Base-by-base conservation (phyloP, 306 rosid genomes). In the Pachyrhizus erosus region DNA sequence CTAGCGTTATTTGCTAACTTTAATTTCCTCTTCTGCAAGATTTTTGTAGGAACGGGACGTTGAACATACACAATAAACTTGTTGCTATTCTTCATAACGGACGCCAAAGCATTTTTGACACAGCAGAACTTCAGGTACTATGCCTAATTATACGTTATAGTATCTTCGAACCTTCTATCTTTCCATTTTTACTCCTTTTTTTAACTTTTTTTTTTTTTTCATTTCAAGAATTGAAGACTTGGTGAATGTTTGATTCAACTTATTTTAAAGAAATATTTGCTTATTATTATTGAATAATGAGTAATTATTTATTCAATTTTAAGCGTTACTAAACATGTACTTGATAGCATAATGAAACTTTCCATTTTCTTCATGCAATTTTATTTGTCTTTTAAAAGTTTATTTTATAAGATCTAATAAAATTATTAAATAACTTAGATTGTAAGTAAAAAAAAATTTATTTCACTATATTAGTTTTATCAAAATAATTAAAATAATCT, bases 21-120 rank as follows among this genome's bases (percentile, higher is more conserved):
- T 37, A 1, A 1, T 23, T 14, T 61, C 11, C 4, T 27, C n/a
- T 65, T 9, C 43, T 37, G 49, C 49, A 69, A 20, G 5, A 69
- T 40, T 21, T 67, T 69, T 69, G 74, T 21, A 69, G 74, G 74
- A 69, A 69, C 42, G 54, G 24, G n/a, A 69, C 33, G 12, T 69
- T 69, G 54, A 69, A 69, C 12, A 12, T 69, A 21, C 74, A 40
- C 54, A 21, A 42, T 40, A 69, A 21, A 21, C 74, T 64, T 64
- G 43, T 18, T 2, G 70, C 70, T 31, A 15, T 64, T 29, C 70
- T 69, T 40, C 52, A 40, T 2, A 20, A 40, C 6, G 34, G 33
- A 69, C 74, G 54, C 54, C 74, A 42, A n/a, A 11, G 54, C 54
- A 20, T 42, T 11, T 69, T 69, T 69, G 74, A 69, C 54, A 40